Evolutionary conservation across 148 eudicot species (phyloP).

Genomic region (Persicaria tinctoria): DNA sequence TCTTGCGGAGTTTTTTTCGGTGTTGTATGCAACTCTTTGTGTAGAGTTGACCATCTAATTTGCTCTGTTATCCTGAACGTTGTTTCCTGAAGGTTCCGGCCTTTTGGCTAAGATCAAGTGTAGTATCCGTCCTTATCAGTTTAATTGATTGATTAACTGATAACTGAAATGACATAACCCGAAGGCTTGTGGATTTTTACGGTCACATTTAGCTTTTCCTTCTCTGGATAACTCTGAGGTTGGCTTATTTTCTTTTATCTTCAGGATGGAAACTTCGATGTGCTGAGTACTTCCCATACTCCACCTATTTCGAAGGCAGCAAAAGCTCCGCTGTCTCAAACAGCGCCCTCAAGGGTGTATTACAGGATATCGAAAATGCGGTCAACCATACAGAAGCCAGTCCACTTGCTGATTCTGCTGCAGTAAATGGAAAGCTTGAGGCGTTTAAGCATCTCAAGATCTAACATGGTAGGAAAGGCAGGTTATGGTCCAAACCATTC

Average conservation of each 20-base stretch:
- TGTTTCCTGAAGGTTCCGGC: slow-evolving; percentile 19
- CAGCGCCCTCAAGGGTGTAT: slow-evolving; percentile 28
- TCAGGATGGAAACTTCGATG: slow-evolving; percentile 83
- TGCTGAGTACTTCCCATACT: slow-evolving; percentile 71
- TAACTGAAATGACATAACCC: not conserved
- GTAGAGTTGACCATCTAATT: not conserved
- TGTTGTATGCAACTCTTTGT: not conserved
- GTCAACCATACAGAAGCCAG: slow-evolving; percentile 15
- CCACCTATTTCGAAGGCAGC: slow-evolving; percentile 74
- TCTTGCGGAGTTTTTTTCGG: not conserved
- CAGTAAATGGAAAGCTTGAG: slow-evolving; percentile 60
- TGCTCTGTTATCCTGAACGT: not conserved
- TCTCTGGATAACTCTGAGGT: not conserved
- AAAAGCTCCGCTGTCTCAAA: slow-evolving; percentile 54
- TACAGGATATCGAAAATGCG: slow-evolving; percentile 43
- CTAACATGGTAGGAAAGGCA: slow-evolving; percentile 16
- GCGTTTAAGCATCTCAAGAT: slow-evolving; percentile 47
- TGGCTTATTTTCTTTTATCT: not conserved
- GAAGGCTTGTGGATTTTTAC: not conserved
- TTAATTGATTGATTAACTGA: slow-evolving; percentile 28
- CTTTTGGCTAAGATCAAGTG: slow-evolving; percentile 93
- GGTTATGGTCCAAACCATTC: slow-evolving; percentile 1
- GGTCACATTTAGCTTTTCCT: not conserved
- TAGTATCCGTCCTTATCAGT: slow-evolving; percentile 87
- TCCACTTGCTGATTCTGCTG: slow-evolving; percentile 17